Conservation (phyloP, 2,329 filamentous ascomycete genomes). For the Gaeumannomyces sp. region DNA sequence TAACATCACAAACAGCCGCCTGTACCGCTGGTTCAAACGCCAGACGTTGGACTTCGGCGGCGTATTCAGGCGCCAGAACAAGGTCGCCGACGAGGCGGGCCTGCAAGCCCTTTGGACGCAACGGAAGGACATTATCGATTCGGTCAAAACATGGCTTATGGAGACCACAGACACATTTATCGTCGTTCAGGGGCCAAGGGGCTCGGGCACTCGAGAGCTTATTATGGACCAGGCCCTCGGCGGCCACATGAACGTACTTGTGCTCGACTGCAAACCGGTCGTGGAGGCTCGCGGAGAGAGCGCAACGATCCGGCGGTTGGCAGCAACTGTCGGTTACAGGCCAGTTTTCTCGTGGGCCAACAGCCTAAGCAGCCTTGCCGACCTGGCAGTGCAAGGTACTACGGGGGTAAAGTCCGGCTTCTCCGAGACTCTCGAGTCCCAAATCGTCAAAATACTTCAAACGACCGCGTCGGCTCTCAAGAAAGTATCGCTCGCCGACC, state of each 20-base stretch:
- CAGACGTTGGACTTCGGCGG: conserved; percentile 61
- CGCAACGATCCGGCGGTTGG: conserved; percentile 75
- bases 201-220: conserved; percentile 84
- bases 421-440: conserved; percentile 84
- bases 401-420: conserved; percentile 93
- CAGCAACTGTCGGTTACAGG: conserved; percentile 77
- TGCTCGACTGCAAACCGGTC: conserved; percentile 90
- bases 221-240: conserved; percentile 79
- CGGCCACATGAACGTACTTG: conserved; percentile 67
- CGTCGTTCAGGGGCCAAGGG: conserved; percentile 85
- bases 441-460: conserved; percentile 82
- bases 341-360: conserved; percentile 97
- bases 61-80: conserved; percentile 44
- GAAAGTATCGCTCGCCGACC: conserved; percentile 63
- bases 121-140: conserved; percentile 72
- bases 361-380: conserved; percentile 84
- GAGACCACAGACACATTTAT: conserved; percentile 90
- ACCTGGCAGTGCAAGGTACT: conserved; percentile 87
- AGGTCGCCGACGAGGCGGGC: conserved; percentile 54
- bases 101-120: conserved; percentile 84
- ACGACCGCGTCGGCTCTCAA: conserved; percentile 76
- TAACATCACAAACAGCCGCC: conserved; percentile 62
- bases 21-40: conserved; percentile 76
- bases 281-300: conserved; percentile 86
- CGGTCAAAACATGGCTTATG: conserved; percentile 77